Percentiles rank a stretch among this genome's conserved stretches.
phyloP scores from a whole-genome alignment of 2,329 filamentous ascomycete genomes.

The Botrytis fabae region DNA sequence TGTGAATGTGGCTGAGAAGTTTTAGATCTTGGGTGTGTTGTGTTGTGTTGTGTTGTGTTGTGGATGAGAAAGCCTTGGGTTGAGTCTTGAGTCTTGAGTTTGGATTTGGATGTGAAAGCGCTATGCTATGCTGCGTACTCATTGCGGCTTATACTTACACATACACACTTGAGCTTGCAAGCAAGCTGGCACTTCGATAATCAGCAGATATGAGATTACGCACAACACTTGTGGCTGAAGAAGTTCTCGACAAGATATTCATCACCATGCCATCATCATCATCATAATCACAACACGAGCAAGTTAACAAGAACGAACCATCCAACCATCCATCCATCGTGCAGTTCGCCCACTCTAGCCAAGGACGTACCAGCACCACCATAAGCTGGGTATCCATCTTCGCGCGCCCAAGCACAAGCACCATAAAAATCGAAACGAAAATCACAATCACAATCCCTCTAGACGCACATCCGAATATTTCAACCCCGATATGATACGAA shows the following conservation, averaged over 20 bases:
- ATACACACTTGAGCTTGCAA: no score
- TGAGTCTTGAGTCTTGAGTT: neutral
- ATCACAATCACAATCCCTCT: no score
- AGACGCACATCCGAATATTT: no score
- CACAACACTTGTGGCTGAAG: neutral
- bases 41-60: neutral
- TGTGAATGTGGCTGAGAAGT: neutral
- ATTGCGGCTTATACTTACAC: neutral
- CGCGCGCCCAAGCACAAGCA: neutral
- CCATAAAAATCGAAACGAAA: no score
- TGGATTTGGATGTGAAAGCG: neutral
- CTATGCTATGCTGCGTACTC: neutral
- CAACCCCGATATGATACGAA: neutral
- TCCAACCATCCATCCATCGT: neutral
- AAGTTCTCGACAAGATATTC: neutral
- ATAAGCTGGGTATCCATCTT: neutral
- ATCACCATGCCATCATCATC: neutral
- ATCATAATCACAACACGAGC: no score
- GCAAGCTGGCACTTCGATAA: neutral
- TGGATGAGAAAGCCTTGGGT: neutral
- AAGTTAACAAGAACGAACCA: no score
- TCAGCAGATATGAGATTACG: neutral
- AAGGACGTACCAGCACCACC: neutral
- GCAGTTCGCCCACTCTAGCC: neutral
- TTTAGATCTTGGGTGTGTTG: neutral